A percentile compares a stretch with the other conserved stretches of the same genome.
Evolutionary conservation across 164 flowering plant genomes (phyloP).

Genomic region (Cinnamomum micranthum): DNA sequence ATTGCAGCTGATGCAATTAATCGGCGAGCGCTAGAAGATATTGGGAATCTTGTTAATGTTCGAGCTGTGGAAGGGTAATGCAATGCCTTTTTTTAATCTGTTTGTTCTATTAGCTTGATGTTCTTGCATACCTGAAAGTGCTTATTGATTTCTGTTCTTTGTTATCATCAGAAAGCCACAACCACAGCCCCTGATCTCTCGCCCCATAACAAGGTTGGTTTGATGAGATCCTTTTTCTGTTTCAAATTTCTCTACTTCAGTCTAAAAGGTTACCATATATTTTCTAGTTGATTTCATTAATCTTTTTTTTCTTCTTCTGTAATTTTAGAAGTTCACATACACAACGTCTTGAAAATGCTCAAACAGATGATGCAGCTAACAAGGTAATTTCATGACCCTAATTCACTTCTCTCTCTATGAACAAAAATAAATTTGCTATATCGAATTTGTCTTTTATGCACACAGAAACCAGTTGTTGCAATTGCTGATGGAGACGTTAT

Average conservation of each 20-base stretch:
- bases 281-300: not conserved
- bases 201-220: slow-evolving; percentile 3
- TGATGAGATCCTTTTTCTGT: not conserved
- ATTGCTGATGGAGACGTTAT: slow-evolving; percentile 28
- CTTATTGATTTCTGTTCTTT: not conserved
- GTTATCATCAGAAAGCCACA: slow-evolving; percentile 8
- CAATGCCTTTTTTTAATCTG: too few relatives aligned
- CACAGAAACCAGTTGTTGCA: slow-evolving; percentile 39
- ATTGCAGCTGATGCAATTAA: slow-evolving; percentile 40
- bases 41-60: slow-evolving; percentile 60
- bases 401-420: not conserved
- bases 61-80: slow-evolving; percentile 29
- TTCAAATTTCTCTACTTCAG: too few relatives aligned
- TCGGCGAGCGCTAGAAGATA: slow-evolving; percentile 77
- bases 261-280: not conserved
- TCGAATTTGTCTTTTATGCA: not conserved
- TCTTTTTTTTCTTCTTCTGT: too few relatives aligned
- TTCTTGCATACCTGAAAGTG: not conserved
- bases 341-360: slow-evolving; percentile 73
- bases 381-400: not conserved
- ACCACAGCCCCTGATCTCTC: not conserved
- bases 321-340: slow-evolving; percentile 65
- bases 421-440: too few relatives aligned
- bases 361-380: slow-evolving; percentile 43
- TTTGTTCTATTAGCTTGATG: not conserved